These are phyloP conservation scores for Oryza nivara DNA, from an alignment of 176 grass and related monocot species.

Conservation along the genomic window DNA sequence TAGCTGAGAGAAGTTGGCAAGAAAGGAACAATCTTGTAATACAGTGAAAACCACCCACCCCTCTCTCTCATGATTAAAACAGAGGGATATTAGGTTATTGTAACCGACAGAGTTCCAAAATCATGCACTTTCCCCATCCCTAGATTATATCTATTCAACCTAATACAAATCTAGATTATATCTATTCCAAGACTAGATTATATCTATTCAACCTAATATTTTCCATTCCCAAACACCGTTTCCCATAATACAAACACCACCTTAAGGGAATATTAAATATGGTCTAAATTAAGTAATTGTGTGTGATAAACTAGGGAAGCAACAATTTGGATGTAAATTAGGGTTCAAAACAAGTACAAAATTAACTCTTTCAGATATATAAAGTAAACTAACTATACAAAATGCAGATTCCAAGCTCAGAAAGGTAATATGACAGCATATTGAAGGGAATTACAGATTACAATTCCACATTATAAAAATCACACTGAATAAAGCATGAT, in stretches of 20 bases:
- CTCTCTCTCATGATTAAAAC: background rate
- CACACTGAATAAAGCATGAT: background rate
- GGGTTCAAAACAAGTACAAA: constrained; percentile 3
- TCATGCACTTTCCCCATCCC: background rate
- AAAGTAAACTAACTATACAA: constrained; percentile 4
- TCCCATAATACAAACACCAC: background rate
- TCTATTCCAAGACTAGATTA: background rate
- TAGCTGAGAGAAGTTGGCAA: background rate
- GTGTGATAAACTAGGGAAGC: background rate
- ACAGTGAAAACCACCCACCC: background rate
- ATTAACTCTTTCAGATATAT: constrained; percentile 21
- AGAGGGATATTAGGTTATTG: background rate
- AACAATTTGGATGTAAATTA: background rate
- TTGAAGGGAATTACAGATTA: background rate
- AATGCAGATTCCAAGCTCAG: background rate
- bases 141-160: background rate
- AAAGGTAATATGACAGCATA: background rate
- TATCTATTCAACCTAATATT: background rate
- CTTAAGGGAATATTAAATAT: constrained; percentile 6
- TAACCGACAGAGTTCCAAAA: background rate
- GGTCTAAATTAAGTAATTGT: background rate
- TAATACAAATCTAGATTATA: background rate
- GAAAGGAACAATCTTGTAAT: background rate
- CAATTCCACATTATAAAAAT: constrained; percentile 9
- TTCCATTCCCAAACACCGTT: background rate